phyloP scores from a whole-genome alignment of 768 basidiomycete species.

The Lactifluus hygrophoroides region DNA sequence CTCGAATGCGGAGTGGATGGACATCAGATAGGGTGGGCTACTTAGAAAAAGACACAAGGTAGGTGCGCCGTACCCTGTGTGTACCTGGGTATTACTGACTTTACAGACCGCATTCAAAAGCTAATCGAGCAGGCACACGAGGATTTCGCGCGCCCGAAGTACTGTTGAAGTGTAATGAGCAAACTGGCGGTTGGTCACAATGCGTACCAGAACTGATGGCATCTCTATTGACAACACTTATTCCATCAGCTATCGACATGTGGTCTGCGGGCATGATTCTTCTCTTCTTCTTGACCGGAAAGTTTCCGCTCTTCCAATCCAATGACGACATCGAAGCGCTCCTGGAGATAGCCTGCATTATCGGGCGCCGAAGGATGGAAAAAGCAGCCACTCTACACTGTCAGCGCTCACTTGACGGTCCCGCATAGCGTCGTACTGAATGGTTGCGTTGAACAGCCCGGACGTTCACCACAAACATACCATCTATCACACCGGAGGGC shows the following conservation, averaged over 20 bases:
- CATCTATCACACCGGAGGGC: slow-evolving; percentile 59
- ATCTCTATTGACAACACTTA: slow-evolving; percentile 8
- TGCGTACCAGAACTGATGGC: not conserved
- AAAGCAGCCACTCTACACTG: slow-evolving; percentile 82
- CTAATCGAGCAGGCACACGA: slow-evolving; percentile 93
- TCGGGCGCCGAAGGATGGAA: slow-evolving; percentile 79
- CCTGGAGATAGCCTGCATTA: slow-evolving; percentile 86
- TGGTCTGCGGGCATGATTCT: slow-evolving; percentile 94
- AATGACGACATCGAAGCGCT: slow-evolving; percentile 92
- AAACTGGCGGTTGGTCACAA: slow-evolving; percentile 68
- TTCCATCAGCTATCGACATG: slow-evolving; percentile 75
- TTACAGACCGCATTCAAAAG: slow-evolving; percentile 70
- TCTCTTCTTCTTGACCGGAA: slow-evolving; percentile 83
- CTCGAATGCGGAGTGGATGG: slow-evolving; percentile 43
- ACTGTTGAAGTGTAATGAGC: slow-evolving; percentile 85
- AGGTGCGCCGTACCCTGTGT: slow-evolving; percentile 12
- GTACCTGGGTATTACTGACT: not conserved
- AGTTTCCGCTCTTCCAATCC: slow-evolving; percentile 92
- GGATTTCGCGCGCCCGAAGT: slow-evolving; percentile 98
- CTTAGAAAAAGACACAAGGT: slow-evolving; percentile 68
- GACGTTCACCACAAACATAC: slow-evolving; percentile 84
- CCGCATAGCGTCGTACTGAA: not conserved
- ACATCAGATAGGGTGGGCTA: slow-evolving; percentile 70
- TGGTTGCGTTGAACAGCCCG: slow-evolving; percentile 55
- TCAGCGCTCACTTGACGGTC: slow-evolving; percentile 27